Base-by-base conservation (phyloP, 169 alveolate genomes). In the Cryptosporidium viatorum region DNA sequence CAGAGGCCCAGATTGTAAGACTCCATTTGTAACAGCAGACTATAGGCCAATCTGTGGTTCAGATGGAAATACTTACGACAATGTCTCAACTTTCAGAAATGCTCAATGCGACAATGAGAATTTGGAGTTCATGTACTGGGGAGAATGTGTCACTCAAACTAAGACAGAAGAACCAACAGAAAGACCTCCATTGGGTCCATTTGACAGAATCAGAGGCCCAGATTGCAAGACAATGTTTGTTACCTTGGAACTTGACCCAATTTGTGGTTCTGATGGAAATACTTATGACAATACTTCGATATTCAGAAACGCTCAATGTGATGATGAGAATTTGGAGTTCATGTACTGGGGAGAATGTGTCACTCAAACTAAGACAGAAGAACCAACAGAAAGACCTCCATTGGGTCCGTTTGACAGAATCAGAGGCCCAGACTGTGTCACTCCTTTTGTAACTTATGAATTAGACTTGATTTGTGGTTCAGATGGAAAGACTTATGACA, bases 271-370 rank as follows among this genome's bases (percentile, higher is more conserved):
- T 0, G 80, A 80, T 31, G 65, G 89, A 37, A 80, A 45, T 1
- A 60, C 89, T 3, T 80, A 80, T 18, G 16, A 26, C 3, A 80
- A 80, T n/a, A 29, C 37, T 35, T 80, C 75, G 1, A 0, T 0
- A 21, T 65, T 80, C 23, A 80, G 89, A 43, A 80, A 80, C 29
- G 80, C 80, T 45, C 89, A 80, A 23, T 80, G 89, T 5, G 89
- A 80, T 12, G 29, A 80, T 29, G 23, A 59, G 35, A 59, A 59
- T 16, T 35, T 80, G 37, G 69, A 65, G 50, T 80, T 80, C 3
- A 26, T 2, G 0, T 31, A 80, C 51, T 62, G 73, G 89, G 89
- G 89, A 21, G 80, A 60, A n/a, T 80, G 89, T 41, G 8, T 0
- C 4, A 12, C 89, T 0, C 55, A 80, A 65, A 0, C 48, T 39